phyloP scores from a whole-genome alignment of 352 stramenopile genomes.

The Phytopythium montanum region DNA sequence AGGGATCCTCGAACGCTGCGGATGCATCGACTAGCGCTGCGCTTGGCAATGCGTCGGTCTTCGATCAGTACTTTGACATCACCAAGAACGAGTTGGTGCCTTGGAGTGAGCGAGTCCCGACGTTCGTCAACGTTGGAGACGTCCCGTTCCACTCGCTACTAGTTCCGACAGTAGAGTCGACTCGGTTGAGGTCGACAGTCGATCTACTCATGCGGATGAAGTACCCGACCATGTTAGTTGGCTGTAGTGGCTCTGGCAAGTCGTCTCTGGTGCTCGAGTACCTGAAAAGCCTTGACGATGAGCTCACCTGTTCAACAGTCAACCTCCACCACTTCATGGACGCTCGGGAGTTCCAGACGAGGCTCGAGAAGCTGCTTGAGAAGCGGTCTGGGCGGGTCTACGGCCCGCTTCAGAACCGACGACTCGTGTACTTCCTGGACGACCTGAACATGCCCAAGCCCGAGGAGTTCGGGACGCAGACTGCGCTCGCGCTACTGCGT shows the following conservation, averaged over 20 bases:
- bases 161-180: slow-evolving; percentile 78
- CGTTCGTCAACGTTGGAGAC: slow-evolving; percentile 26
- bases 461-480: slow-evolving; percentile 90
- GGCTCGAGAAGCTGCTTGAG: slow-evolving; percentile 80
- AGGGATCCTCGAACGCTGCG: slow-evolving; percentile 8
- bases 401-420: slow-evolving; percentile 73
- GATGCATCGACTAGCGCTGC: slow-evolving; percentile 13
- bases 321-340: slow-evolving; percentile 90
- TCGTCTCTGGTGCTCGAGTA: slow-evolving; percentile 76
- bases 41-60: slow-evolving; percentile 33
- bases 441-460: slow-evolving; percentile 89
- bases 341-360: slow-evolving; percentile 63
- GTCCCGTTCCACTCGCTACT: slow-evolving; percentile 57
- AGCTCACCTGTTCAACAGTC: slow-evolving; percentile 49
- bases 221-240: slow-evolving; percentile 73
- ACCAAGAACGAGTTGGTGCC: slow-evolving; percentile 68
- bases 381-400: slow-evolving; percentile 87
- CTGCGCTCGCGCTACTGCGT: slow-evolving; percentile 81
- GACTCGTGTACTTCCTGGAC: slow-evolving; percentile 88
- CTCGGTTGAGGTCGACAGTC: slow-evolving; percentile 58
- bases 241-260: slow-evolving; percentile 83
- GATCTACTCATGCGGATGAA: slow-evolving; percentile 43
- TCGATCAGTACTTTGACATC: slow-evolving; percentile 81
- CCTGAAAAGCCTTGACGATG: slow-evolving; percentile 61
- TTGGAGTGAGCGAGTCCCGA: slow-evolving; percentile 70